Evolutionary conservation across 345 rosid species (phyloP).

Genomic region (Litchi chinensis): DNA sequence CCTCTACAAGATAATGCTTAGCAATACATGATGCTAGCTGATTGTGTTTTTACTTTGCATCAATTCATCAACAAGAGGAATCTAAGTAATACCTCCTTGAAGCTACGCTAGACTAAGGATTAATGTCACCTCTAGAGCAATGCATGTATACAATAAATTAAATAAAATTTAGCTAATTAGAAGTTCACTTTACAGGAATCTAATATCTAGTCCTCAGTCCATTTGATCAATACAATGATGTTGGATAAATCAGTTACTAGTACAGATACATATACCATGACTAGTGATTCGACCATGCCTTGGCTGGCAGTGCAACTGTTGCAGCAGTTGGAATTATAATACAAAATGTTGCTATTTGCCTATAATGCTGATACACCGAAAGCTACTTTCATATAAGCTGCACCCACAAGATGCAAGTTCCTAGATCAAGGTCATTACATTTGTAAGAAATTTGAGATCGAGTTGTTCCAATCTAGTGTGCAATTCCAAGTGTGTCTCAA

Average conservation of each 20-base stretch:
- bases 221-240: background rate
- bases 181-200: slow-evolving; percentile 6
- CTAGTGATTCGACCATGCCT: background rate
- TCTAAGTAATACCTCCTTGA: background rate
- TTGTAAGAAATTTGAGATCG: too few species aligned
- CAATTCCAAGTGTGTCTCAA: too few species aligned
- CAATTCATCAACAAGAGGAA: too few species aligned
- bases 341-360: background rate
- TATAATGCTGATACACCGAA: background rate
- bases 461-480: too few species aligned
- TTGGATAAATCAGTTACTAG: background rate
- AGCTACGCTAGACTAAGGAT: background rate
- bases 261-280: background rate
- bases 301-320: background rate
- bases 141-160: background rate
- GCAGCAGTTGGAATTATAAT: background rate
- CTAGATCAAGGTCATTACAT: too few species aligned
- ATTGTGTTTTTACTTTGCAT: background rate
- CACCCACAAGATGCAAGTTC: background rate
- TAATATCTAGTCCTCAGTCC: background rate
- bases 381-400: slow-evolving; percentile 61
- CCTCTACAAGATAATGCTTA: too few species aligned
- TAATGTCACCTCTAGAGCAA: background rate
- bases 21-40: background rate
- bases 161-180: background rate